Evolutionary conservation across 2,329 filamentous ascomycete genomes (phyloP), one percentile per base, ranked within the genome.

Genomic region (Phaeomoniella chlamydospora): DNA sequence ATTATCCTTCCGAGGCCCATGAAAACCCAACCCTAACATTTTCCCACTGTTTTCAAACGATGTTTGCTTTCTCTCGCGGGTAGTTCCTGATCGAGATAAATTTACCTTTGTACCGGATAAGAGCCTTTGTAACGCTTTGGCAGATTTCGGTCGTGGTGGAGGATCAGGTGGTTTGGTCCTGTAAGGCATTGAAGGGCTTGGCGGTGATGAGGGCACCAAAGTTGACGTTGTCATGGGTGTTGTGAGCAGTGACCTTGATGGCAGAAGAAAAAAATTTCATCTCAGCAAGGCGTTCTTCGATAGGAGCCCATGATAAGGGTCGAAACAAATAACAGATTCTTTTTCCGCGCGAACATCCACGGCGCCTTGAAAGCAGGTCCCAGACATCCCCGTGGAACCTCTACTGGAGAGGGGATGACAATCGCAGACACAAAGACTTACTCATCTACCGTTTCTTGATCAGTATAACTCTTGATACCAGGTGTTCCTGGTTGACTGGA

Each of bases 401-500:
- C n/a, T n/a, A n/a, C 22, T 26, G 22, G 22, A 9, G 22, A n/a
- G n/a, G n/a, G 22, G n/a, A n/a, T n/a, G n/a, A n/a, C n/a, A n/a
- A n/a, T n/a, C n/a, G n/a, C n/a, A n/a, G n/a, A n/a, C n/a, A n/a
- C n/a, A n/a, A n/a, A 9, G 9, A 26, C 22, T 26, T 26, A 26
- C 22, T 26, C 22, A n/a, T 26, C 22, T 26, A n/a, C 22, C 6
- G 6, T 26, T 26, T 26, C 22, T 26, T 9, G 9, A 26, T 26
- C 22, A 26, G 6, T n/a, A 26, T 26, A 6, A n/a, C 22, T 26
- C 22, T 26, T 26, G 9, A 26, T 9, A n/a, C 22, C 22, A 26
- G 22, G n/a, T 26, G 22, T 26, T 26, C 9, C 22, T 9, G 6
- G 9, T 26, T 26, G 22, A n/a, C 22, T 36, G 14, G 43, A 43